Evolutionary conservation across 768 basidiomycete species (phyloP).

Genomic region (Tricholoma sp.): DNA sequence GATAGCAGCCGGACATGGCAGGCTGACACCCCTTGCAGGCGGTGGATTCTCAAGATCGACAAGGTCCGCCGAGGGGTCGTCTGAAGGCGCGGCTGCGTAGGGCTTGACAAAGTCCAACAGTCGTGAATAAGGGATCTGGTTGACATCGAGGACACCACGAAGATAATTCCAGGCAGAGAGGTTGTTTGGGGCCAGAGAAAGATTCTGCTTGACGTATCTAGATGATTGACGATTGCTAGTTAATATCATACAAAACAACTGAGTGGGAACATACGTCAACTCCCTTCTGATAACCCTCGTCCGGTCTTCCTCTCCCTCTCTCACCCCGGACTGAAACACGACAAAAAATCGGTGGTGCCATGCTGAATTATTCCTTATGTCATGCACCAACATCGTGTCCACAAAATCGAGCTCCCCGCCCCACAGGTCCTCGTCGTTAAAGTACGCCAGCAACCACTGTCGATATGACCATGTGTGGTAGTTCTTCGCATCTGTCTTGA

Average conservation of each 20-base stretch:
- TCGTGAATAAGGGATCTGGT: conserved; percentile 49
- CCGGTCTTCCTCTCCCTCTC: conserved; percentile 57
- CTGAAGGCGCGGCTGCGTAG: conserved; percentile 43
- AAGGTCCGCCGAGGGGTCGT: conserved; percentile 29
- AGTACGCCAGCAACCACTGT: conserved; percentile 89
- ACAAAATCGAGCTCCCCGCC: conserved; percentile 68
- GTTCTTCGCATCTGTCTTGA: conserved; percentile 85
- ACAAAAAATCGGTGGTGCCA: conserved; percentile 97
- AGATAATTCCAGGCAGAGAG: conserved; percentile 97
- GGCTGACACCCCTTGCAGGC: conserved; percentile 56
- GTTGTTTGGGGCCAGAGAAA: conserved; percentile 87
- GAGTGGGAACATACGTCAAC: conserved; percentile 53
- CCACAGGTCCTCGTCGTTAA: conserved; percentile 73
- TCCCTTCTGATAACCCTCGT: conserved; percentile 62
- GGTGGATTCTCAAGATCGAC: conserved; percentile 75
- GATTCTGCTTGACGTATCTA: conserved; percentile 80
- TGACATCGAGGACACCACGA: conserved; percentile 71
- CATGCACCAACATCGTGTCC: conserved; percentile 61
- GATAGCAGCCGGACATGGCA: conserved; percentile 75
- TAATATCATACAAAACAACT: conserved; percentile 5
- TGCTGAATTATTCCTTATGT: conserved; percentile 93
- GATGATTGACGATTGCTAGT: not conserved
- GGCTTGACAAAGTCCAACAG: conserved; percentile 57
- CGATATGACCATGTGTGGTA: conserved; percentile 99
- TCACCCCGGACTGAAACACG: conserved; percentile 63